Percentiles rank a stretch among this genome's conserved stretches.
Conservation (phyloP, 495 filamentous ascomycete genomes). For the Platismatia glauca region DNA sequence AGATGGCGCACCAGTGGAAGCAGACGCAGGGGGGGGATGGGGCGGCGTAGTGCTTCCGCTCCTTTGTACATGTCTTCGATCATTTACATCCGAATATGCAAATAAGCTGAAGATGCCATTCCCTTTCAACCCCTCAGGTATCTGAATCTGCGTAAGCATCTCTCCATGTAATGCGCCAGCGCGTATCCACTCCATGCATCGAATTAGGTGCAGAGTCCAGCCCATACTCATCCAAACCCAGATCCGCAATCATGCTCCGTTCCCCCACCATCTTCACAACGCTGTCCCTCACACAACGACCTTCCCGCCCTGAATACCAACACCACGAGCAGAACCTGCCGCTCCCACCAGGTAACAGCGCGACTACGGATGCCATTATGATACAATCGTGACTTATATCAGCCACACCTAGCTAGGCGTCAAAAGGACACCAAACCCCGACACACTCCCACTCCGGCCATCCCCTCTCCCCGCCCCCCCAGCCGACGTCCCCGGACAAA, state of each 20-base stretch:
- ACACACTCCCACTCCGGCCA: neutral
- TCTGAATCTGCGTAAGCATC: neutral
- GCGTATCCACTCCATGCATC: neutral
- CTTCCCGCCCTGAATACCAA: neutral
- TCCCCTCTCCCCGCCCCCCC: neutral
- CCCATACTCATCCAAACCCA: neutral
- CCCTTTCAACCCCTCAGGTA: neutral
- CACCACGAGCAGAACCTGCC: neutral
- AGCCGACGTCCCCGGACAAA: neutral
- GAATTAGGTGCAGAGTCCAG: neutral
- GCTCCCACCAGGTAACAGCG: neutral
- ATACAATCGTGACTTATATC: no score
- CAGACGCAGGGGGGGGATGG: slow-evolving; percentile 39
- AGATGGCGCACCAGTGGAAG: slow-evolving; percentile 87
- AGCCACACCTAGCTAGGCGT: neutral
- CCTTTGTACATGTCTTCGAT: neutral
- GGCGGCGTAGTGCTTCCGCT: neutral
- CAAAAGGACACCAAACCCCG: neutral
- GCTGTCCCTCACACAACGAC: neutral
- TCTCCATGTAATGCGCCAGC: neutral
- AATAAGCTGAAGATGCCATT: neutral
- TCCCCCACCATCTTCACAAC: neutral
- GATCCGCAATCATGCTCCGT: neutral
- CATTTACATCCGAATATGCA: neutral
- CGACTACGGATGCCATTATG: neutral